Percentiles rank a stretch among this genome's conserved stretches.
Conservation (phyloP, 176 grass and related monocot genomes). For the Ensete glaucum region DNA sequence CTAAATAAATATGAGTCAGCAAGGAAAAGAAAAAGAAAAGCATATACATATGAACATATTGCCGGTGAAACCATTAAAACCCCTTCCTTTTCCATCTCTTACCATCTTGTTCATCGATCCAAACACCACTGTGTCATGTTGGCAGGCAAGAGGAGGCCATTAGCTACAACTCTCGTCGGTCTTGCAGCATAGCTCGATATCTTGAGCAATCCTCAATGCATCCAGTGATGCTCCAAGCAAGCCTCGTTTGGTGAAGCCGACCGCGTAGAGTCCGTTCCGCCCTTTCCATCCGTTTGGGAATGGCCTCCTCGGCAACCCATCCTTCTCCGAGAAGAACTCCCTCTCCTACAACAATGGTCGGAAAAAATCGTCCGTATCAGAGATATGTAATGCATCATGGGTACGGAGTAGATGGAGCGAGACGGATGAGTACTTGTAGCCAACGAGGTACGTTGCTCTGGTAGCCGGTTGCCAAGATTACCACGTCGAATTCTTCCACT, state of each 20-base stretch:
- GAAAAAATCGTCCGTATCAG: too few species aligned
- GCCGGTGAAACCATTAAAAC: not conserved
- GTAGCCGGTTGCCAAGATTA: slow-evolving; percentile 77
- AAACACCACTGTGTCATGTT: not conserved
- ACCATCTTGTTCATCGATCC: not conserved
- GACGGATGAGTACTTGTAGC: slow-evolving; percentile 56
- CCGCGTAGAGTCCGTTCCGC: slow-evolving; percentile 58
- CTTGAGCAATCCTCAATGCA: slow-evolving; percentile 45
- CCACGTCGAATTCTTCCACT: slow-evolving; percentile 42
- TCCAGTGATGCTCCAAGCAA: slow-evolving; percentile 60
- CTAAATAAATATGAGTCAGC: not conserved
- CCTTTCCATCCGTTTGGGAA: slow-evolving; percentile 82
- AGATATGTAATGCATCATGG: too few species aligned
- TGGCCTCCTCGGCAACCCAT: slow-evolving; percentile 59
- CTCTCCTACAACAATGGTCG: slow-evolving; percentile 34
- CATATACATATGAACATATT: not conserved
- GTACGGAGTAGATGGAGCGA: too few species aligned
- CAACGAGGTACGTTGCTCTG: slow-evolving; percentile 77
- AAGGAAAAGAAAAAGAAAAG: not conserved
- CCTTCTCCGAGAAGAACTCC: slow-evolving; percentile 64
- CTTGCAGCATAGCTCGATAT: slow-evolving; percentile 36
- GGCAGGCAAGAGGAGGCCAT: too few species aligned
- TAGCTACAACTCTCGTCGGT: not conserved
- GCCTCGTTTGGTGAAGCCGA: slow-evolving; percentile 62
- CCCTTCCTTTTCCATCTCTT: not conserved